Percentiles rank a stretch among this genome's conserved stretches.
phyloP scores from a whole-genome alignment of 2,329 filamentous ascomycete genomes.

The Penicillium sp. region DNA sequence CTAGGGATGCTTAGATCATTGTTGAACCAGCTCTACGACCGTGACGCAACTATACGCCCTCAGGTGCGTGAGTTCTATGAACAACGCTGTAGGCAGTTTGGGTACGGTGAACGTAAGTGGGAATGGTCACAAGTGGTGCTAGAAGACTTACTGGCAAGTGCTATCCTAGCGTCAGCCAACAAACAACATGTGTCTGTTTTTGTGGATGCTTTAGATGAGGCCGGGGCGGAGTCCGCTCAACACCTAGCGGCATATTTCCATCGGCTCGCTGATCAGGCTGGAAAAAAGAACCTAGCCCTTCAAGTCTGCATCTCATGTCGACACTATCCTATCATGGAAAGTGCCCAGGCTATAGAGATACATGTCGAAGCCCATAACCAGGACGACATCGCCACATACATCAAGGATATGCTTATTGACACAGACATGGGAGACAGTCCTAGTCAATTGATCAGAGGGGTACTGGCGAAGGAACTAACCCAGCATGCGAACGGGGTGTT shows the following conservation, averaged over 20 bases:
- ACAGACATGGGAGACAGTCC: neutral
- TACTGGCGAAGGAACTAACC: conserved; percentile 1
- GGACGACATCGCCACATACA: conserved; percentile 6
- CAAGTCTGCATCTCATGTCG: conserved; percentile 20
- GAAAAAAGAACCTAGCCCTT: neutral
- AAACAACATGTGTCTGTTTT: conserved; percentile 6
- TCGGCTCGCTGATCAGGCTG: neutral
- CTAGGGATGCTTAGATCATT: conserved; percentile 23
- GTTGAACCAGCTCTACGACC: conserved; percentile 17
- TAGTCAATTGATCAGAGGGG: neutral
- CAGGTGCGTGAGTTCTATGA: conserved; percentile 4
- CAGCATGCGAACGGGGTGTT: conserved; percentile 13
- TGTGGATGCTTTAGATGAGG: conserved; percentile 19
- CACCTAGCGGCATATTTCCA: conserved; percentile 10
- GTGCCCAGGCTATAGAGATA: conserved; percentile 6
- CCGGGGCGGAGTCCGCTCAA: conserved; percentile 10
- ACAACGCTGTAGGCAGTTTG: conserved; percentile 6
- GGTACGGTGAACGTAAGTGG: neutral
- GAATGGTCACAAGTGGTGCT: conserved; percentile 4
- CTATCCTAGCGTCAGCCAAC: conserved; percentile 1
- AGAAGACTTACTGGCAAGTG: conserved; percentile 8
- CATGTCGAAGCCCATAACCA: conserved; percentile 14
- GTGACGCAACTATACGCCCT: conserved; percentile 6
- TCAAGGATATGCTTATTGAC: conserved; percentile 1
- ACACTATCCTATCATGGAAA: conserved; percentile 17